These are phyloP conservation scores for Claviceps maximensis DNA, from an alignment of 2,329 filamentous ascomycete species.

Conservation along the genomic window DNA sequence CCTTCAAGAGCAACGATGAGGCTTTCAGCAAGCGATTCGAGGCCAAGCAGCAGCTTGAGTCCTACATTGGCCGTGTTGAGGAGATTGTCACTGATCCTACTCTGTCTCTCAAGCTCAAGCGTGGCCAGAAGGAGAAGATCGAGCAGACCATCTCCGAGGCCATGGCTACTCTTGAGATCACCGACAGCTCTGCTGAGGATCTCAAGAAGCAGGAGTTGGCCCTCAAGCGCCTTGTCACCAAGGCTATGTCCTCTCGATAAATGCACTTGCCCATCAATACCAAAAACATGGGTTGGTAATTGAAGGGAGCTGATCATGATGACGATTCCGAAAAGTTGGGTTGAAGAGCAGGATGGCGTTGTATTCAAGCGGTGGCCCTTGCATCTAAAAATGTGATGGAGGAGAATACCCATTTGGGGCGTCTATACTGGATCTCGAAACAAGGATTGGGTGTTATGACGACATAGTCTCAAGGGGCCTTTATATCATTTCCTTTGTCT, in stretches of 20 bases:
- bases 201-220: conserved; percentile 99
- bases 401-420: conserved; percentile 1
- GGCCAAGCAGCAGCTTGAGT: conserved; percentile 97
- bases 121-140: conserved; percentile 98
- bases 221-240: conserved; percentile 94
- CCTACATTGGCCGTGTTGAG: conserved; percentile 96
- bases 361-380: conserved; percentile 4
- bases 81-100: conserved; percentile 96
- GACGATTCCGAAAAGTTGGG: conserved; percentile 3
- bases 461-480: conserved; percentile 1
- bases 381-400: conserved; percentile 3
- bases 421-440: conserved; percentile 3
- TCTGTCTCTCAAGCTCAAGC: conserved; percentile 95
- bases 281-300: not conserved
- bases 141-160: conserved; percentile 93
- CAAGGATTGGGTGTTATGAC: not conserved
- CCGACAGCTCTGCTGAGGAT: conserved; percentile 82
- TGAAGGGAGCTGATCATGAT: not conserved
- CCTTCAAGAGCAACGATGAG: conserved; percentile 97
- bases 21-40: conserved; percentile 99
- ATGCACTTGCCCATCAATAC: conserved; percentile 7
- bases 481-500: conserved; percentile 7
- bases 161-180: conserved; percentile 93
- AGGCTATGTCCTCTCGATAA: conserved; percentile 92
- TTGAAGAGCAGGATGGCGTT: conserved; percentile 5